These are phyloP conservation scores for Stellera chamaejasme DNA, from an alignment of 345 rosid species.

Conservation along the genomic window DNA sequence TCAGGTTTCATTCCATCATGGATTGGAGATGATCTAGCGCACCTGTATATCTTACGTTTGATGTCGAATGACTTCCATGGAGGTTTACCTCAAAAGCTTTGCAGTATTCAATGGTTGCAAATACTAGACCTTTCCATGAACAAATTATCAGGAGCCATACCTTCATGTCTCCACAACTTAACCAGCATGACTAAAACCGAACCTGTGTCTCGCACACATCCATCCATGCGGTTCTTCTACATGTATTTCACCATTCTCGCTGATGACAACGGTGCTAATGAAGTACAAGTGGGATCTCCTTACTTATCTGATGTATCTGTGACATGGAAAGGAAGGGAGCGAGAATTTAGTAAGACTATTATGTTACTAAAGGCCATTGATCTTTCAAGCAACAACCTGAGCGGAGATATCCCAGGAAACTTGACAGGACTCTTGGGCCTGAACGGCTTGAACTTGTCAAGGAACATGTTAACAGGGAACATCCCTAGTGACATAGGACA, in stretches of 20 bases:
- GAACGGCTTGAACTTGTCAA: conserved; percentile 6
- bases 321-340: background rate
- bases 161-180: conserved; percentile 7
- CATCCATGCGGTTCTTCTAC: background rate
- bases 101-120: background rate
- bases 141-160: conserved; percentile 3
- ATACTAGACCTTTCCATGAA: conserved; percentile 10
- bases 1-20: conserved; percentile 4
- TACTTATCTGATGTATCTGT: background rate
- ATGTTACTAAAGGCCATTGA: background rate
- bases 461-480: background rate
- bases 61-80: background rate
- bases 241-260: background rate
- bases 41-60: conserved; percentile 3
- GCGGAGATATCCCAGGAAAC: conserved; percentile 13
- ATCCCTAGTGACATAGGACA: conserved; percentile 4
- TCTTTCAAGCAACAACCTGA: conserved; percentile 1
- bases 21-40: conserved; percentile 9
- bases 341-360: background rate
- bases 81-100: background rate
- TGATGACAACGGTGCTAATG: background rate
- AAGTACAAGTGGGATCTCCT: too few relatives aligned
- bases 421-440: conserved; percentile 4
- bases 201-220: background rate
- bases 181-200: background rate